Base-by-base conservation (phyloP, 2,329 filamentous ascomycete species). In the Colletotrichum sp. region DNA sequence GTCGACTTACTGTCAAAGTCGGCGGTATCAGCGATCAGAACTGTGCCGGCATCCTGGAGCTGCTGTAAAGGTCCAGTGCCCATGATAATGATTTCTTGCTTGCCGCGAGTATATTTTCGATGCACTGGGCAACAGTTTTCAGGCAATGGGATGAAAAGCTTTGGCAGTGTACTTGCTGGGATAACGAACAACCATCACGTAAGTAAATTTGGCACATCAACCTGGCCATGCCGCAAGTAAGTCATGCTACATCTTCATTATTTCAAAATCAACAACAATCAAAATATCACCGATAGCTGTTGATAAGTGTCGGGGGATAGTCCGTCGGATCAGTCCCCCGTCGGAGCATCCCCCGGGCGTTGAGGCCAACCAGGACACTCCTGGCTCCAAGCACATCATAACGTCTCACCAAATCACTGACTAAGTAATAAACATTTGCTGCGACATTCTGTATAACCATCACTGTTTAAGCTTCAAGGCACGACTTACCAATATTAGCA, bases 291-390 rank as follows among this genome's bases (percentile, higher is more conserved):
- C 5, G 43, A 21, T 48, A 48, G 9, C 10, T 48, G 43, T 10
- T n/a, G 18, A 21, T 48, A n/a, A 21, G 5, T 2, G 10, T 48
- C 18, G 43, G 43, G 43, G 43, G 43, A 48, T 48, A 21, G 5
- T 21, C 43, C 43, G 43, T 48, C 43, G 43, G 43, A 48, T 21
- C 43, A 21, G 43, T 48, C 18, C 43, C 43, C 43, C 18, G 43
- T 48, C 43, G 43, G 43, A 48, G 43, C 18, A 21, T 48, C 43
- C 43, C 43, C 43, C 43, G 43, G 18, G 18, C 9, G 10, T 12
- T 48, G 5, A 21, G 43, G 18, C 43, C 77, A 95, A 90, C 83
- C 94, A 48, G 43, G 43, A 48, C 9, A 12, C 43, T 48, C 43
- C 43, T 48, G 43, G 43, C 43, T 48, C 3, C 43, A 21, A n/a